phyloP scores from a whole-genome alignment of 2,329 filamentous ascomycete genomes.

The Colletotrichum incanum region DNA sequence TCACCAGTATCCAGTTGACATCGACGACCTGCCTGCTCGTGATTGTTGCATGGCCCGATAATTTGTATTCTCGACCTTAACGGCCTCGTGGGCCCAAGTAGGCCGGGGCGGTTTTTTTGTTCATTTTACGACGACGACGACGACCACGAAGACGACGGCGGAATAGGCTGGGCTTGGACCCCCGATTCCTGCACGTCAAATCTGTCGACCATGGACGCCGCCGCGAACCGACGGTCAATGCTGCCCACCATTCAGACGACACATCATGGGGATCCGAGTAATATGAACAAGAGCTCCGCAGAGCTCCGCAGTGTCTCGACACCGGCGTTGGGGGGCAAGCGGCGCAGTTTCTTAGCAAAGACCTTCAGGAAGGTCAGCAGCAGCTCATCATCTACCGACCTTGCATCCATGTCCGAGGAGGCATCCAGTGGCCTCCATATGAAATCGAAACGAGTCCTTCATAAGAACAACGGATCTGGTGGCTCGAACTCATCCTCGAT shows the following conservation, averaged over 20 bases:
- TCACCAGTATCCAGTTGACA: slow-evolving; percentile 16
- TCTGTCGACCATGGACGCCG: slow-evolving; percentile 38
- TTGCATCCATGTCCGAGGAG: slow-evolving; percentile 30
- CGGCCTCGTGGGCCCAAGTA: slow-evolving; percentile 36
- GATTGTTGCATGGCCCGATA: slow-evolving; percentile 42
- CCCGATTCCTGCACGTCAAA: slow-evolving; percentile 26
- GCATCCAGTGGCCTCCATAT: slow-evolving; percentile 22
- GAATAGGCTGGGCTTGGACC: slow-evolving; percentile 31
- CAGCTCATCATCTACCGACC: slow-evolving; percentile 40
- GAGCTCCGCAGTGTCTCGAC: slow-evolving; percentile 38
- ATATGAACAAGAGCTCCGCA: slow-evolving; percentile 17
- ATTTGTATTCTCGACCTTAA: slow-evolving; percentile 41
- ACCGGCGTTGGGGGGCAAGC: slow-evolving; percentile 35
- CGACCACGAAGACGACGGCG: slow-evolving; percentile 19
- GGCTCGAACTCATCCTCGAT: slow-evolving; percentile 51
- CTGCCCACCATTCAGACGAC: slow-evolving; percentile 43
- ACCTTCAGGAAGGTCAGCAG: slow-evolving; percentile 45
- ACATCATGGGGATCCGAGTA: slow-evolving; percentile 35
- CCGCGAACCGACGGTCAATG: slow-evolving; percentile 38
- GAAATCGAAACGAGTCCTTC: slow-evolving; percentile 47
- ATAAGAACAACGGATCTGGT: slow-evolving; percentile 52
- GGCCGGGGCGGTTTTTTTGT: slow-evolving; percentile 22
- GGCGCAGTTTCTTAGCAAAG: slow-evolving; percentile 43
- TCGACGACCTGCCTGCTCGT: slow-evolving; percentile 21
- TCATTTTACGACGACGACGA: neutral